These are phyloP conservation scores for Phlebopus sp. DNA, from an alignment of 1,284 basidiomycete genomes.

Conservation along the genomic window DNA sequence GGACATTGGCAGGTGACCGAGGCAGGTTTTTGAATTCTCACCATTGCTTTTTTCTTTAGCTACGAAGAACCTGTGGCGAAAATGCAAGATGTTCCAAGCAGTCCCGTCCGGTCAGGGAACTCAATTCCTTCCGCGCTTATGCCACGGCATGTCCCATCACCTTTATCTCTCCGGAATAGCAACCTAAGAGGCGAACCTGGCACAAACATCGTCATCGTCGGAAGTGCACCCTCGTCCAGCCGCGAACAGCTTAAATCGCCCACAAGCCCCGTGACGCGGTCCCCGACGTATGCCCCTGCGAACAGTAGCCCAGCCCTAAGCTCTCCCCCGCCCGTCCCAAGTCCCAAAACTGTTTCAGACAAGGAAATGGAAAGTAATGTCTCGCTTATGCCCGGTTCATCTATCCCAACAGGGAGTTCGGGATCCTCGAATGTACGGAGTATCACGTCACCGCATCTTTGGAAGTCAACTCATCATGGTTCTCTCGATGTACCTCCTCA, in stretches of 20 bases:
- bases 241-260: constrained; percentile 9
- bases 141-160: constrained; percentile 18
- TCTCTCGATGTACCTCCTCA: constrained; percentile 18
- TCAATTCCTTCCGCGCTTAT: constrained; percentile 22
- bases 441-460: constrained; percentile 10
- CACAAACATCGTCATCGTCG: constrained; percentile 4
- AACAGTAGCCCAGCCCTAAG: constrained; percentile 14
- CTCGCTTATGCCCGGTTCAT: constrained; percentile 6
- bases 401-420: constrained; percentile 10
- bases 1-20: not conserved
- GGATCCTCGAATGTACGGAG: constrained; percentile 11
- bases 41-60: constrained; percentile 8
- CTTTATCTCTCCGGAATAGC: constrained; percentile 16
- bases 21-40: not conserved
- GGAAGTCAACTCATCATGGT: constrained; percentile 11
- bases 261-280: constrained; percentile 16
- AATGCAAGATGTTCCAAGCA: not conserved
- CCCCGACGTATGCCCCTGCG: constrained; percentile 1
- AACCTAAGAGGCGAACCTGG: constrained; percentile 8
- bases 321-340: constrained; percentile 10
- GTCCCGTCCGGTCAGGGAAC: constrained; percentile 6
- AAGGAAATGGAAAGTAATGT: constrained; percentile 16
- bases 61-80: constrained; percentile 24
- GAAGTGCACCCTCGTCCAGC: constrained; percentile 9
- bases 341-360: constrained; percentile 11